These are phyloP conservation scores for Aspergillus novofumigatus DNA, from an alignment of 2,329 filamentous ascomycete species.

Conservation along the genomic window DNA sequence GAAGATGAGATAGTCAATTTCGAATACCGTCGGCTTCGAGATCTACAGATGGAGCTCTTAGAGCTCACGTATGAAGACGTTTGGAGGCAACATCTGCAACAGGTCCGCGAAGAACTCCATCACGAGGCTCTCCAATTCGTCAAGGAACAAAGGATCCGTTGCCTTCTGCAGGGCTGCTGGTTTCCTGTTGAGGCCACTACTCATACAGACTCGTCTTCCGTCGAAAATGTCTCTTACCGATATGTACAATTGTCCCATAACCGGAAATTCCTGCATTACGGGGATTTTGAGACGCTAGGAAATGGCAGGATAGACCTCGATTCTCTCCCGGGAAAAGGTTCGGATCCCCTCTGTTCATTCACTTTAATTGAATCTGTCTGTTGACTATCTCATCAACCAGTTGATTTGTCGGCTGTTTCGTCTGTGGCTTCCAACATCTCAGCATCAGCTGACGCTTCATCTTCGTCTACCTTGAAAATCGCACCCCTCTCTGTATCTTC, in stretches of 20 bases:
- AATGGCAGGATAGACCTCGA: conserved; percentile 67
- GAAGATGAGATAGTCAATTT: conserved; percentile 86
- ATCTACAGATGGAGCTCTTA: conserved; percentile 88
- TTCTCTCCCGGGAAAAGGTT: conserved; percentile 67
- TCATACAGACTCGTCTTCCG: conserved; percentile 45
- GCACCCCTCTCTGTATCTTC: conserved; percentile 35
- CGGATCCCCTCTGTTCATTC: conserved; percentile 20
- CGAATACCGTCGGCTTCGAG: conserved; percentile 71
- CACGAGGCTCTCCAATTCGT: conserved; percentile 93
- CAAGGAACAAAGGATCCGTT: conserved; percentile 92
- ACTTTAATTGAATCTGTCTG: not conserved
- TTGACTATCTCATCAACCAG: conserved; percentile 28
- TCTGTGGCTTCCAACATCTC: conserved; percentile 93
- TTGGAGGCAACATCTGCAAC: conserved; percentile 84
- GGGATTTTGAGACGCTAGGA: conserved; percentile 68
- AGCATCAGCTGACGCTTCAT: conserved; percentile 52
- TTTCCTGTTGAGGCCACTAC: conserved; percentile 59
- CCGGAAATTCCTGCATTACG: conserved; percentile 82
- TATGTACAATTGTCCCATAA: conserved; percentile 90
- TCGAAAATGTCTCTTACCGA: conserved; percentile 57
- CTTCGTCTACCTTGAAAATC: conserved; percentile 46
- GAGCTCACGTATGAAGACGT: conserved; percentile 89
- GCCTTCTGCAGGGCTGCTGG: conserved; percentile 84
- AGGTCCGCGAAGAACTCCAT: conserved; percentile 86
- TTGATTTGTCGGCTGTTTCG: conserved; percentile 82